phyloP scores from a whole-genome alignment of 75 land plant species.

The Larix kaempferi region DNA sequence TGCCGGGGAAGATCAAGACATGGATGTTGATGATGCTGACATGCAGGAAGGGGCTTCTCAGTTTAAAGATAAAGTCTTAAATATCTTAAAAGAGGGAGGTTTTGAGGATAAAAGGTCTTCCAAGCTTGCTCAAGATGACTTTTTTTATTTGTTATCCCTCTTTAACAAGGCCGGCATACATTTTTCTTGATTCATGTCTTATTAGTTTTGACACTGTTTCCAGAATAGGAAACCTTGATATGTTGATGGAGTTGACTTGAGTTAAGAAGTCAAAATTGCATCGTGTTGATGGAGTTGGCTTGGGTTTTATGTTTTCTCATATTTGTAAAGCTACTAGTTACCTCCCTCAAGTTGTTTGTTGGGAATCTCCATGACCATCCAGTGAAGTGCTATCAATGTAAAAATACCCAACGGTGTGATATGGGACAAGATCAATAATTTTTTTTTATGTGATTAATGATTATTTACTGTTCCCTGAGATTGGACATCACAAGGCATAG shows the following conservation, averaged over 20 bases:
- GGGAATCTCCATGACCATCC: neutral
- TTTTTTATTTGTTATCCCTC: constrained; percentile 66
- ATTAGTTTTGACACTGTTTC: no score
- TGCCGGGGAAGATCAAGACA: constrained; percentile 31
- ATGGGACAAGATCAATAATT: neutral
- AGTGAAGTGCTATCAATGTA: neutral
- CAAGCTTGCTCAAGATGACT: constrained; percentile 83
- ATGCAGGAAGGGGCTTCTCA: constrained; percentile 29
- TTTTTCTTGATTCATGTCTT: constrained; percentile 31
- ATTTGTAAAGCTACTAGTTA: neutral
- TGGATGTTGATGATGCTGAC: constrained; percentile 45
- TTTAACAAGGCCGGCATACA: constrained; percentile 92
- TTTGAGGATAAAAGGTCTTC: constrained; percentile 87
- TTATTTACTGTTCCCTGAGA: neutral
- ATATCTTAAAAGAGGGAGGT: constrained; percentile 53
- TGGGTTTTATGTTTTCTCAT: neutral
- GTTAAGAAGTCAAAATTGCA: no score
- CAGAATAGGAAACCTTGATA: no score
- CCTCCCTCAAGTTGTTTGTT: neutral
- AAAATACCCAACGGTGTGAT: neutral
- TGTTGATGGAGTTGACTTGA: no score
- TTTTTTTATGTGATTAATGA: neutral
- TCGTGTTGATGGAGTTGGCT: no score
- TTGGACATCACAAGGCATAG: neutral
- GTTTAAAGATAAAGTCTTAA: constrained; percentile 68